Percentiles rank a stretch among this genome's conserved stretches.
Evolutionary conservation across 148 eudicot species (phyloP).

Genomic region (Fagopyrum homotropicum): DNA sequence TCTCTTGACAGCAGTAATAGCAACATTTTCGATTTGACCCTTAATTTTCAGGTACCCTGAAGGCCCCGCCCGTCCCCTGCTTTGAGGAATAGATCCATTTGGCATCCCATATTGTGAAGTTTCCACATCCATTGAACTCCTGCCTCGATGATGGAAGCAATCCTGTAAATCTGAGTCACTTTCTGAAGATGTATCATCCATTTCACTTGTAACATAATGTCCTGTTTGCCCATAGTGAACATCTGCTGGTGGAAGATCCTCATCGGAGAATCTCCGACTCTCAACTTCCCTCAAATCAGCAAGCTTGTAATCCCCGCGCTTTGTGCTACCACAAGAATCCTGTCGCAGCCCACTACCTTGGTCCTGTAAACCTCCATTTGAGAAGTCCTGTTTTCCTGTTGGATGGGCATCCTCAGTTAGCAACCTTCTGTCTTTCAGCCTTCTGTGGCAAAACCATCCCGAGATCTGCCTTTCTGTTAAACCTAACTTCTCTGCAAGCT

Average conservation of each 20-base stretch:
- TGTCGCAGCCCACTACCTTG: constrained; percentile 77
- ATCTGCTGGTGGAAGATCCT: constrained; percentile 39
- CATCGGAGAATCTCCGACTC: constrained; percentile 50
- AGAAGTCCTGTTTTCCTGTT: constrained; percentile 68
- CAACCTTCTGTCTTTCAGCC: constrained; percentile 79
- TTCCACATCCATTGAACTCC: constrained; percentile 28
- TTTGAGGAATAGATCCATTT: constrained; percentile 28
- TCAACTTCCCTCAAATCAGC: constrained; percentile 71
- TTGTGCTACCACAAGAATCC: constrained; percentile 98
- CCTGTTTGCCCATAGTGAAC: constrained; percentile 41
- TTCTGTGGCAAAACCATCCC: constrained; percentile 98
- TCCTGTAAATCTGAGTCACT: constrained; percentile 53
- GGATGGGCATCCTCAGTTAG: constrained; percentile 39
- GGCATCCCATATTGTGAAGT: constrained; percentile 37
- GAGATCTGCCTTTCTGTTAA: constrained; percentile 89
- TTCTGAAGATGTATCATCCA: constrained; percentile 74
- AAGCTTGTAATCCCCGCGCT: constrained; percentile 58
- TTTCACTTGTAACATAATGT: constrained; percentile 33
- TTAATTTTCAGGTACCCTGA: constrained; percentile 90
- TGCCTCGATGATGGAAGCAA: constrained; percentile 27
- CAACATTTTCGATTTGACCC: constrained; percentile 68
- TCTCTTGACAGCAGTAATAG: constrained; percentile 88
- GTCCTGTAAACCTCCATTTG: constrained; percentile 75
- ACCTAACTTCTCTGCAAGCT: constrained; percentile 56
- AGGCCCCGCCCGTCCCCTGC: constrained; percentile 53